Percentiles rank a stretch among this genome's conserved stretches.
Conservation (phyloP, 176 grass and related monocot genomes). For the Miscanthus lutarioriparius region DNA sequence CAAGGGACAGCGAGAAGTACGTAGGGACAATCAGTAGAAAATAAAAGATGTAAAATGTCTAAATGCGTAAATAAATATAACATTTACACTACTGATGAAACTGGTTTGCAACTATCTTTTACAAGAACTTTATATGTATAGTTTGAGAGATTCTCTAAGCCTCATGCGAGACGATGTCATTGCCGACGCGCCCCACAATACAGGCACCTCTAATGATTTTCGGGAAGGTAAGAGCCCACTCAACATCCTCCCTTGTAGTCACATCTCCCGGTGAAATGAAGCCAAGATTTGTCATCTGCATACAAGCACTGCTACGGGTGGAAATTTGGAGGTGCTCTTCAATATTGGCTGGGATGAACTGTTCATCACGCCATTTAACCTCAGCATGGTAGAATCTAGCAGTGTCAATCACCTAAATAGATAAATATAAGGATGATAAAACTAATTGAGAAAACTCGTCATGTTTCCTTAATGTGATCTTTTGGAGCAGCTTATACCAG, state of each 20-base stretch:
- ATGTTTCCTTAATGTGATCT: background rate
- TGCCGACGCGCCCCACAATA: background rate
- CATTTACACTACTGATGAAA: no score
- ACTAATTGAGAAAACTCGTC: no score
- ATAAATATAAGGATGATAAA: background rate
- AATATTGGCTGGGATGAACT: background rate
- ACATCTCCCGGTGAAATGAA: background rate
- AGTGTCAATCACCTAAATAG: background rate
- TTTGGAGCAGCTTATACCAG: background rate
- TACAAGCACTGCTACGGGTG: background rate
- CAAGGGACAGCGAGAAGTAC: background rate
- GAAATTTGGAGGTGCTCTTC: slow-evolving; percentile 1
- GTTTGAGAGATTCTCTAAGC: background rate
- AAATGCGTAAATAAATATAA: no score
- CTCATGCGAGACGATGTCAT: slow-evolving; percentile 9
- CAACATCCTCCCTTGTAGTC: background rate
- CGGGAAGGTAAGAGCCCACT: background rate
- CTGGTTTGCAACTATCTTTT: no score
- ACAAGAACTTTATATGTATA: no score
- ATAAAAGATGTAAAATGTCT: no score
- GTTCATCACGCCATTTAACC: background rate
- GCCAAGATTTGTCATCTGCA: background rate
- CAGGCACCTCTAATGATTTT: background rate
- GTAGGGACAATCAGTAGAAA: no score
- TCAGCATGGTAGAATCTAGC: background rate